phyloP scores from a whole-genome alignment of 1,284 basidiomycete genomes.

The Trametes polyzona region DNA sequence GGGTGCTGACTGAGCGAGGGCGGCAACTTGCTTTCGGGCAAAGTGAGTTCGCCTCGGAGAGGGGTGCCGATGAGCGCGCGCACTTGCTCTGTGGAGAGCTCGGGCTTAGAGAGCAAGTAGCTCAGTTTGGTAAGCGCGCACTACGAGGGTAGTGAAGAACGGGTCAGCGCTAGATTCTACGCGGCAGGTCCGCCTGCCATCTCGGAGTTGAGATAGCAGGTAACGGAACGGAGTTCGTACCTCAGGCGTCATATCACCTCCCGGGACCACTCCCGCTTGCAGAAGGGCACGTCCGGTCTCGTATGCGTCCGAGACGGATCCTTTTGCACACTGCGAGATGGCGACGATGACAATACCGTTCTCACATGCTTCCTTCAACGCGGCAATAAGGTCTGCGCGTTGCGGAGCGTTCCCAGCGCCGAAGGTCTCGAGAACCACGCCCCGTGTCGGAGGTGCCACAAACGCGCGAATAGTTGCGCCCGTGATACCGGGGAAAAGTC shows the following conservation, averaged over 20 bases:
- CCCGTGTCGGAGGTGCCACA: constrained; percentile 69
- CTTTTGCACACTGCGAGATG: constrained; percentile 88
- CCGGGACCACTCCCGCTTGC: constrained; percentile 75
- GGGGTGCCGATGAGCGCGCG: constrained; percentile 79
- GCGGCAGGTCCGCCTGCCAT: background rate
- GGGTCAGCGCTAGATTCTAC: background rate
- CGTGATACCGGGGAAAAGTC: constrained; percentile 88
- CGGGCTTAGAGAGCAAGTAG: constrained; percentile 87
- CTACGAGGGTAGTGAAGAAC: constrained; percentile 41
- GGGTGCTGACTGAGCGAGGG: constrained; percentile 44
- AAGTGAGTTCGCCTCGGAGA: constrained; percentile 86
- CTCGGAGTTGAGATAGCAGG: background rate
- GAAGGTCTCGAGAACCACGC: constrained; percentile 88
- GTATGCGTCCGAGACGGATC: constrained; percentile 80
- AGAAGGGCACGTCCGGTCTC: constrained; percentile 80
- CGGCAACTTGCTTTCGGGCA: constrained; percentile 41
- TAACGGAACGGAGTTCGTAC: constrained; percentile 42
- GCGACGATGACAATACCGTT: constrained; percentile 88
- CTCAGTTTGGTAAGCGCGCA: constrained; percentile 88
- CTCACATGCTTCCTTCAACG: constrained; percentile 79
- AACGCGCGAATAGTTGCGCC: constrained; percentile 74
- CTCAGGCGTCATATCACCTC: constrained; percentile 94
- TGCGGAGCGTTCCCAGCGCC: constrained; percentile 89
- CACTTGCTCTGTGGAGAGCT: constrained; percentile 70
- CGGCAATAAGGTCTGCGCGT: constrained; percentile 66